A percentile compares a stretch with the other conserved stretches of the same genome.
Evolutionary conservation across 2,329 filamentous ascomycete genomes (phyloP).

Genomic region (Pestalotiopsis sp.): DNA sequence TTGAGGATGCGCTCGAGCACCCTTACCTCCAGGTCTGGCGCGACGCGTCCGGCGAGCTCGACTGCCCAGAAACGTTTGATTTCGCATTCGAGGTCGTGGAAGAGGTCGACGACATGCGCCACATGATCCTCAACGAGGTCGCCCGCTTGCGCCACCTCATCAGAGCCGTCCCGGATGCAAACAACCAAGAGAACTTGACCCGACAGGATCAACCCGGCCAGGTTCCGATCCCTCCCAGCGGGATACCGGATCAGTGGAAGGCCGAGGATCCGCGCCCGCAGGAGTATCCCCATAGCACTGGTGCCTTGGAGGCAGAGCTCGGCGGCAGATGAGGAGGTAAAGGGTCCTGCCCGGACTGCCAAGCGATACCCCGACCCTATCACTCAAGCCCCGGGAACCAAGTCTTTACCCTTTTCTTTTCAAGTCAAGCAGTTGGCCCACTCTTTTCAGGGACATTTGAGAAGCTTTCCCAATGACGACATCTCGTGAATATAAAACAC

Average conservation of each 20-base stretch:
- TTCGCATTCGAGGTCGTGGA: conserved; percentile 99
- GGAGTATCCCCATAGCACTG: conserved; percentile 53
- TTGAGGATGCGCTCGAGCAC: conserved; percentile 95
- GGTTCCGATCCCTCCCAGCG: conserved; percentile 50
- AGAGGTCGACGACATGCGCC: conserved; percentile 91
- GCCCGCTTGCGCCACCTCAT: conserved; percentile 74
- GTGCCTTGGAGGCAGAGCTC: conserved; percentile 61
- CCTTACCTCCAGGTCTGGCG: conserved; percentile 98
- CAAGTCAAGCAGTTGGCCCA: no score
- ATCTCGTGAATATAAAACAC: no score
- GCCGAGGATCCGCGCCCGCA: conserved; percentile 63
- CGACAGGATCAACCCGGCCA: conserved; percentile 42
- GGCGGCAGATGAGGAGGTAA: conserved; percentile 44
- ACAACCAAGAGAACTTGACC: conserved; percentile 32
- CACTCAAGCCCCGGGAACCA: no score
- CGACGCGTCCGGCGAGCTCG: conserved; percentile 92
- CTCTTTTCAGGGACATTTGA: no score
- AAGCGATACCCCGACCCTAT: neutral
- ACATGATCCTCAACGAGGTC: conserved; percentile 95
- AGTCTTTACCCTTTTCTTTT: no score
- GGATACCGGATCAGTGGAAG: conserved; percentile 54
- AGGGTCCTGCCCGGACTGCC: neutral
- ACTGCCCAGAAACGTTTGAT: conserved; percentile 92
- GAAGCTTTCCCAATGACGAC: no score
- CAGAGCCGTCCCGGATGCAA: conserved; percentile 50